Conservation (phyloP, 495 filamentous ascomycete genomes). For the Penicillium tannophilum region DNA sequence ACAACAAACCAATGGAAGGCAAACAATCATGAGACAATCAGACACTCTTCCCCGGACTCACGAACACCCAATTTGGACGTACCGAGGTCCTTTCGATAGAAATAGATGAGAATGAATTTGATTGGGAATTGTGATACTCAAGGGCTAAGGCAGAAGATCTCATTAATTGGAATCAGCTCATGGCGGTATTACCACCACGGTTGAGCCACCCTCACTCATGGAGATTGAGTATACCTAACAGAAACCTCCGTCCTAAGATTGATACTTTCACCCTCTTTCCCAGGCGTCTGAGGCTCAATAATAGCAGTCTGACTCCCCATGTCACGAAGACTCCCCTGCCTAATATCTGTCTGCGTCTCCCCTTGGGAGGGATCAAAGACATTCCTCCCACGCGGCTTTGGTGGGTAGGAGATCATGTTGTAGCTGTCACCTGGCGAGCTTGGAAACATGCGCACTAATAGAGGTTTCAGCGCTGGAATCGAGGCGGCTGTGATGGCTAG, state of each 20-base stretch:
- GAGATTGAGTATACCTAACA: constrained; percentile 13
- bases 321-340: constrained; percentile 11
- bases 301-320: constrained; percentile 19
- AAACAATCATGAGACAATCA: too few relatives aligned
- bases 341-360: constrained; percentile 20
- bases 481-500: constrained; percentile 26
- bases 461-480: constrained; percentile 20
- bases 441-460: constrained; percentile 18
- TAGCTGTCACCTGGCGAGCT: constrained; percentile 16
- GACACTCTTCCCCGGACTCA: too few relatives aligned
- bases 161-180: too few relatives aligned
- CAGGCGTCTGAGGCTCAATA: neutral
- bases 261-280: constrained; percentile 17
- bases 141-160: too few relatives aligned
- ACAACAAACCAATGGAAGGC: too few relatives aligned
- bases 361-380: constrained; percentile 22
- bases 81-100: too few relatives aligned
- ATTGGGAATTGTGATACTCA: too few relatives aligned
- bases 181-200: too few relatives aligned
- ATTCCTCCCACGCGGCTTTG: neutral
- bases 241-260: constrained; percentile 23
- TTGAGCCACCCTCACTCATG: neutral
- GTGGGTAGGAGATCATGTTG: constrained; percentile 22
- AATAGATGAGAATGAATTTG: too few relatives aligned
- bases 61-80: too few relatives aligned